Conservation (phyloP, 768 basidiomycete genomes). For the Termitomyces sp. region DNA sequence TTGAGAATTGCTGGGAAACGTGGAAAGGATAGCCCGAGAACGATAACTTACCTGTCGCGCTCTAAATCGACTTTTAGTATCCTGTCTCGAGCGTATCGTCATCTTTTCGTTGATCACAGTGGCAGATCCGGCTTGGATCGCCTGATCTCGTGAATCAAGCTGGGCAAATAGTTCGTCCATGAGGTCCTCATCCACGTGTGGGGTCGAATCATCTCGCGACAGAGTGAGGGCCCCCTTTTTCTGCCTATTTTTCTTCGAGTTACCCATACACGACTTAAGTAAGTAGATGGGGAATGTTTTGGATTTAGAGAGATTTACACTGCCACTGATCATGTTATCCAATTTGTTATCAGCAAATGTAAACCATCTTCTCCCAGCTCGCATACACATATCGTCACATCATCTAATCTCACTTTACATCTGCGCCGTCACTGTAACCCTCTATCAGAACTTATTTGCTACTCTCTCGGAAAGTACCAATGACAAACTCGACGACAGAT, state of each 20-base stretch:
- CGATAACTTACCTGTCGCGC: slow-evolving; percentile 55
- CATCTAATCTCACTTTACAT: background rate
- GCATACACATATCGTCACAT: background rate
- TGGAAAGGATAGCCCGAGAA: background rate
- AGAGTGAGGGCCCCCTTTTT: slow-evolving; percentile 41
- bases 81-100: slow-evolving; percentile 38
- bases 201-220: slow-evolving; percentile 20
- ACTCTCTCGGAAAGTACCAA: slow-evolving; percentile 5
- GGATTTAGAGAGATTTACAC: slow-evolving; percentile 2
- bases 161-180: slow-evolving; percentile 74
- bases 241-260: slow-evolving; percentile 51
- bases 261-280: slow-evolving; percentile 29
- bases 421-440: background rate
- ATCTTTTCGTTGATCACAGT: slow-evolving; percentile 33
- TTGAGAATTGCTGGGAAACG: background rate
- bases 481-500: slow-evolving; percentile 23
- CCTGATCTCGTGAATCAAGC: slow-evolving; percentile 58
- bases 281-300: background rate
- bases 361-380: background rate
- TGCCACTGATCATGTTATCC: slow-evolving; percentile 10
- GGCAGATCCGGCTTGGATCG: slow-evolving; percentile 44
- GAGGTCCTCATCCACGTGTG: slow-evolving; percentile 50
- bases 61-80: slow-evolving; percentile 57
- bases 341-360: background rate
- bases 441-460: background rate